These are phyloP conservation scores for Nemania diffusa DNA, from an alignment of 2,329 filamentous ascomycete species.

Conservation along the genomic window DNA sequence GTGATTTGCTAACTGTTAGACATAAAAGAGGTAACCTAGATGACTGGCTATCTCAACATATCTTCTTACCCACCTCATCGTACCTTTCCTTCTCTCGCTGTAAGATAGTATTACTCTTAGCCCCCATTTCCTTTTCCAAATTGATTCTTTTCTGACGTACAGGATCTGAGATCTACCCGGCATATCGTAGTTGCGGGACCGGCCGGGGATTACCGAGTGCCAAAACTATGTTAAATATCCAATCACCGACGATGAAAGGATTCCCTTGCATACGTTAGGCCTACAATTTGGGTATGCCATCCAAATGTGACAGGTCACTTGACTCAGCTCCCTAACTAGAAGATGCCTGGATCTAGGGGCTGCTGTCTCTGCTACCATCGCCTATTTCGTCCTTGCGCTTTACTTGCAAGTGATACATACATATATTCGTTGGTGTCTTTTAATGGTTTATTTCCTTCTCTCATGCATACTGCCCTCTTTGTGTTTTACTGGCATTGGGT, in stretches of 20 bases:
- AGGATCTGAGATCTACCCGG: neutral
- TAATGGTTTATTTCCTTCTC: neutral
- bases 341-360: neutral
- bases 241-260: neutral
- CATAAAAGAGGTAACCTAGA: neutral
- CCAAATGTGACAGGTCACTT: neutral
- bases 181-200: neutral
- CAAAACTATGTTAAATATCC: neutral
- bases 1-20: neutral
- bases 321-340: no score
- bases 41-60: neutral
- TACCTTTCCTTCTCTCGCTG: neutral
- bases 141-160: neutral
- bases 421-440: neutral
- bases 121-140: neutral
- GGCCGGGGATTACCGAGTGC: neutral
- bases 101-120: neutral
- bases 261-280: conserved; percentile 6
- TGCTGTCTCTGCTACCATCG: neutral
- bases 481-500: no score
- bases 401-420: no score
- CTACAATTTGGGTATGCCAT: neutral
- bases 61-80: neutral
- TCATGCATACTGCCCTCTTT: no score
- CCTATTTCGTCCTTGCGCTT: no score